These are phyloP conservation scores for Cyberlindnera saturnus DNA, from an alignment of 805 yeast species.

Conservation along the genomic window DNA sequence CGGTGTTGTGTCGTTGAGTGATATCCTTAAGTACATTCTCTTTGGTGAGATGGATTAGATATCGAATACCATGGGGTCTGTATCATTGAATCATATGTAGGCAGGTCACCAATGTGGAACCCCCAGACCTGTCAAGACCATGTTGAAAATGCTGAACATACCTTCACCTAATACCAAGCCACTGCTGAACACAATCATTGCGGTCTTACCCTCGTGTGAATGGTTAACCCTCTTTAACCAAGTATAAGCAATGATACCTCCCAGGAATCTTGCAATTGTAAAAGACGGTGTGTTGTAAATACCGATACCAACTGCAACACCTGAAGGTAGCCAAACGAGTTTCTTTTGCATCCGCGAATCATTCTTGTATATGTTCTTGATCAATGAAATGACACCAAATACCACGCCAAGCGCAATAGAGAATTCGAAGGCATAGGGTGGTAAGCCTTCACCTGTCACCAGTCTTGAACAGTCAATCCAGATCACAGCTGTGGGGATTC, in stretches of 20 bases:
- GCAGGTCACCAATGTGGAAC: constrained; percentile 43
- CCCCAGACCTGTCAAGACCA: constrained; percentile 66
- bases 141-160: constrained; percentile 71
- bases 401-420: constrained; percentile 56
- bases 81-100: neutral
- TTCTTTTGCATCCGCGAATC: constrained; percentile 31
- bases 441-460: constrained; percentile 87
- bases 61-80: neutral
- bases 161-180: constrained; percentile 96
- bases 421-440: constrained; percentile 64
- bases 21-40: constrained; percentile 77
- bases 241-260: constrained; percentile 64
- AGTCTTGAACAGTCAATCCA: constrained; percentile 96
- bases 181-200: constrained; percentile 81
- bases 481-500: constrained; percentile 91
- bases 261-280: constrained; percentile 87
- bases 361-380: constrained; percentile 49
- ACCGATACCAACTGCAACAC: constrained; percentile 97
- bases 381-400: constrained; percentile 64
- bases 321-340: constrained; percentile 71
- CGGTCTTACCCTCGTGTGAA: constrained; percentile 48
- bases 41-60: constrained; percentile 42
- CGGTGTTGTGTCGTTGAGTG: constrained; percentile 88
- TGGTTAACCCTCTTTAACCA: constrained; percentile 43
- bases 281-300: constrained; percentile 91